These are phyloP conservation scores for Spinellus fusiger DNA, from an alignment of 192 early-diverging fungal species.

Conservation along the genomic window DNA sequence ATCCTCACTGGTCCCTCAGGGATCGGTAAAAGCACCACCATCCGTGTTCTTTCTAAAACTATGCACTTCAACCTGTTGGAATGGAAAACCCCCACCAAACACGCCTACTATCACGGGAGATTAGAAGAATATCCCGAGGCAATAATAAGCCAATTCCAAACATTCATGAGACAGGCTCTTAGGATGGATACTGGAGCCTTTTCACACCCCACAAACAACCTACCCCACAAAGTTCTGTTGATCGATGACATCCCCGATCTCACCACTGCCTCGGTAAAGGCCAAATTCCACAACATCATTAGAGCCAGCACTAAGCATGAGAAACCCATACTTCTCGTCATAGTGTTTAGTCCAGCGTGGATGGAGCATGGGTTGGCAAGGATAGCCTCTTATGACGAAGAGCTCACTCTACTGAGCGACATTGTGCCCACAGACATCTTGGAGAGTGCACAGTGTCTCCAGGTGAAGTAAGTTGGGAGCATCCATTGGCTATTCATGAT, in stretches of 20 bases:
- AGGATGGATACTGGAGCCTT: neutral
- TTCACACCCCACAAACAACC: neutral
- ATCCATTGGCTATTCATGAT: neutral
- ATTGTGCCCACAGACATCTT: neutral
- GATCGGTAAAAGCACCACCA: slow-evolving; percentile 1
- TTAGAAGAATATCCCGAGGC: neutral
- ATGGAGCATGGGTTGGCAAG: neutral
- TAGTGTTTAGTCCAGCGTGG: neutral
- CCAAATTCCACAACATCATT: neutral
- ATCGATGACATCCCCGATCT: slow-evolving; percentile 11
- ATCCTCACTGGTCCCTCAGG: neutral
- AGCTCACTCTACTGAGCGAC: neutral
- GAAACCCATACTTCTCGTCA: neutral
- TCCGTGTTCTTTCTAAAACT: neutral
- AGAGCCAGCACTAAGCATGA: neutral
- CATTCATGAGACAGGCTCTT: neutral
- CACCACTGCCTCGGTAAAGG: neutral
- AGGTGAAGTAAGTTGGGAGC: neutral
- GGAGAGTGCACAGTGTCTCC: neutral
- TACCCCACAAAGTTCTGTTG: slow-evolving; percentile 2
- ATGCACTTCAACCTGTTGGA: neutral
- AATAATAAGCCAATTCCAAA: neutral
- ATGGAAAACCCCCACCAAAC: neutral
- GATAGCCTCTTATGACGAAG: neutral
- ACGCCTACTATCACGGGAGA: neutral